These are phyloP conservation scores for Ramaria rubella DNA, from an alignment of 768 basidiomycete species.

Conservation along the genomic window DNA sequence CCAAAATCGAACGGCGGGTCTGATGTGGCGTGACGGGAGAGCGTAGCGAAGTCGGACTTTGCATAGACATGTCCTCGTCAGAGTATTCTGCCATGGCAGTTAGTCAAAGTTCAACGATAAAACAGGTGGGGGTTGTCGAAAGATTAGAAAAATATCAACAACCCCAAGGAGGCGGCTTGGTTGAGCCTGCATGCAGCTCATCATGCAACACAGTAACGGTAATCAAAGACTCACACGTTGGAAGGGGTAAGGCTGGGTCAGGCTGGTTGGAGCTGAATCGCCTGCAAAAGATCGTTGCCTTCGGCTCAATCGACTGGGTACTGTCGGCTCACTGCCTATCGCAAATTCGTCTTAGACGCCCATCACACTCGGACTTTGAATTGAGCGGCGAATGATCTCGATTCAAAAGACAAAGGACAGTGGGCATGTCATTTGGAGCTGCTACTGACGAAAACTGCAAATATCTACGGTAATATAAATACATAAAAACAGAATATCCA, in stretches of 20 bases:
- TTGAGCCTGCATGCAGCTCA: constrained; percentile 41
- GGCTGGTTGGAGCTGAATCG: no score
- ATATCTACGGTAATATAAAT: no score
- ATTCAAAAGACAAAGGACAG: constrained; percentile 1
- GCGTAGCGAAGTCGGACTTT: constrained; percentile 7
- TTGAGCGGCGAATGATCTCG: neutral
- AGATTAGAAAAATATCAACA: neutral
- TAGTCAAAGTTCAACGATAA: neutral
- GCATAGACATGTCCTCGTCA: constrained; percentile 5
- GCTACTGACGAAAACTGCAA: no score
- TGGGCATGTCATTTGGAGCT: no score
- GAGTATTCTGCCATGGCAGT: neutral
- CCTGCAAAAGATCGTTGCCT: no score
- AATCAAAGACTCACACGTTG: neutral
- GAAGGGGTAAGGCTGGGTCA: neutral
- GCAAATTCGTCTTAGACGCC: neutral
- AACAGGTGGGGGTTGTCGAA: neutral
- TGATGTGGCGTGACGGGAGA: constrained; percentile 7
- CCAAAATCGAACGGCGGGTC: constrained; percentile 32
- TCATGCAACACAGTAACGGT: neutral
- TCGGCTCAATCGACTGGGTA: no score
- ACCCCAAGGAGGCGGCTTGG: neutral
- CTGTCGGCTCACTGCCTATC: no score
- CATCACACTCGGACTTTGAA: neutral
- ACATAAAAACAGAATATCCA: no score